A percentile compares a stretch with the other conserved stretches of the same genome.
These are phyloP conservation scores for Austroboletus niveus DNA, from an alignment of 1,284 basidiomycete species.

Conservation along the genomic window DNA sequence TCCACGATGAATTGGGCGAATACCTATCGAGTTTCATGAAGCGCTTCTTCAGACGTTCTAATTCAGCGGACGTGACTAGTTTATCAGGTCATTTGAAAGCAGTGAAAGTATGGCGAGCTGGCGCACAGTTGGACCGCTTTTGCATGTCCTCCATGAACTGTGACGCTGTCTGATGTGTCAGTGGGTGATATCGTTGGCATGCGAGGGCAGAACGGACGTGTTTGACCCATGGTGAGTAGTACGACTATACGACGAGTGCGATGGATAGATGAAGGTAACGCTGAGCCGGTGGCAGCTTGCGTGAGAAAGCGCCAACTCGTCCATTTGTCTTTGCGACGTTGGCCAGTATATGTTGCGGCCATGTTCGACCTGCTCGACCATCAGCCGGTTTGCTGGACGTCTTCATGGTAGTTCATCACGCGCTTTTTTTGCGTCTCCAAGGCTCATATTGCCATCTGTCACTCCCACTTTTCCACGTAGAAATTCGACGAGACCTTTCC, in stretches of 20 bases:
- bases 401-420: conserved; percentile 1
- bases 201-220: conserved; percentile 51
- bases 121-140: conserved; percentile 87
- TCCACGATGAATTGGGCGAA: conserved; percentile 8
- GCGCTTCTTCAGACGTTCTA: conserved; percentile 94
- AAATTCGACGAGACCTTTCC: conserved; percentile 20
- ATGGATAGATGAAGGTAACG: background rate
- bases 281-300: conserved; percentile 2
- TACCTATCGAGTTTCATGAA: conserved; percentile 99
- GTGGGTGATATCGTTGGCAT: conserved; percentile 5
- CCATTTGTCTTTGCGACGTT: background rate
- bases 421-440: conserved; percentile 9
- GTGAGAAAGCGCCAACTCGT: conserved; percentile 19
- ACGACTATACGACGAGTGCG: conserved; percentile 6
- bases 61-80: conserved; percentile 85
- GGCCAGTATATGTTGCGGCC: conserved; percentile 19
- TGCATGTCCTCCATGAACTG: conserved; percentile 96
- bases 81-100: conserved; percentile 6
- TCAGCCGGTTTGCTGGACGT: conserved; percentile 3
- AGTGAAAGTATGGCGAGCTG: background rate
- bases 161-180: conserved; percentile 52
- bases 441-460: conserved; percentile 10
- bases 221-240: conserved; percentile 62
- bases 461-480: conserved; percentile 20
- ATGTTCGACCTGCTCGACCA: conserved; percentile 12